These are phyloP conservation scores for Dactylella cylindrospora DNA, from an alignment of 2,329 filamentous ascomycete genomes.

Conservation along the genomic window DNA sequence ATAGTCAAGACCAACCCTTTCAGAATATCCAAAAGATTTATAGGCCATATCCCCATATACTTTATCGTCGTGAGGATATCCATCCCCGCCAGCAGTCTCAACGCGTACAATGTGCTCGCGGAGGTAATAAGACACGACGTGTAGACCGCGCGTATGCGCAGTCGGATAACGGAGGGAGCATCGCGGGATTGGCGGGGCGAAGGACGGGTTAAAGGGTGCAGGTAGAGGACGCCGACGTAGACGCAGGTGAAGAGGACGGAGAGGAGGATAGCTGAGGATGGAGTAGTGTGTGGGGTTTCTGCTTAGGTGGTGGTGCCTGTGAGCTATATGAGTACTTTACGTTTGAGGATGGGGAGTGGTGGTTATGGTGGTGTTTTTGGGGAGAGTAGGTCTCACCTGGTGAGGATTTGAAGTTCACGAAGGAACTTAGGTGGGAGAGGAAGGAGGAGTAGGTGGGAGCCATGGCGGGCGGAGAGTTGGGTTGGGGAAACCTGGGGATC, in stretches of 20 bases:
- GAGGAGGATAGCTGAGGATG: conserved; percentile 39
- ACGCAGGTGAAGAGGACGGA: conserved; percentile 72
- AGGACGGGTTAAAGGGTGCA: conserved; percentile 75
- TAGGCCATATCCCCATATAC: conserved; percentile 78
- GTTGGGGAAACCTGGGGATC: no score
- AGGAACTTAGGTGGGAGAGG: no score
- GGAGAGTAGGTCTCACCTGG: no score
- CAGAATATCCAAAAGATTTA: conserved; percentile 65
- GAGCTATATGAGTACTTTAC: neutral
- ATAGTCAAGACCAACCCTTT: conserved; percentile 69
- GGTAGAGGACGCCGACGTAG: conserved; percentile 90
- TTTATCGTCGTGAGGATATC: conserved; percentile 62
- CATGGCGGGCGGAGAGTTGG: no score
- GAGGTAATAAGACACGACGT: conserved; percentile 54
- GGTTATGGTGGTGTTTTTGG: neutral
- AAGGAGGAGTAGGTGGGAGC: no score
- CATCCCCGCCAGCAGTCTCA: conserved; percentile 10
- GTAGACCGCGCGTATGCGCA: conserved; percentile 73
- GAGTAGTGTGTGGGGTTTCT: conserved; percentile 28
- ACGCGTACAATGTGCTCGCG: conserved; percentile 5
- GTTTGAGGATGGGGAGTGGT: neutral
- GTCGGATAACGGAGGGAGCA: conserved; percentile 83
- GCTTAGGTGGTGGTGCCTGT: conserved; percentile 1
- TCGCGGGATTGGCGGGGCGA: conserved; percentile 78
- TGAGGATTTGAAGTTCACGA: no score